Percentiles rank a stretch among this genome's conserved stretches.
Evolutionary conservation across 2,329 filamentous ascomycete species (phyloP).

Genomic region (Neonectria hederae): DNA sequence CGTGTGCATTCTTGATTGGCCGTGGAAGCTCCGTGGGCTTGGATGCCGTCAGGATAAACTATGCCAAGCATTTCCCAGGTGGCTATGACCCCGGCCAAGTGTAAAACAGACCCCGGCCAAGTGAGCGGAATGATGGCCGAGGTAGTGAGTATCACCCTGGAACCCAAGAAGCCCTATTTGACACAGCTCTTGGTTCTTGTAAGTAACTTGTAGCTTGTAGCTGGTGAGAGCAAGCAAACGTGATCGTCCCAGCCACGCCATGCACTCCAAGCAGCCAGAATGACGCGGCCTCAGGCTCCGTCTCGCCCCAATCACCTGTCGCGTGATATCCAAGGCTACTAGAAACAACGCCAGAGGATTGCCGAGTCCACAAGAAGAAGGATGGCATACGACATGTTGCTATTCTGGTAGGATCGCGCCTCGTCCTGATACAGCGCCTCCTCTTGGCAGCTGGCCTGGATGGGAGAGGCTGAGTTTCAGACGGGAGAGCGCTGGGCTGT

Average conservation of each 20-base stretch:
- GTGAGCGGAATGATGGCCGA: neutral
- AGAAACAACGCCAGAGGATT: neutral
- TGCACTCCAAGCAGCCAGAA: neutral
- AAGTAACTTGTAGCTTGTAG: neutral
- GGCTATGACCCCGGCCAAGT: neutral
- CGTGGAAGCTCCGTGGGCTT: neutral
- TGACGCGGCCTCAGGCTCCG: neutral
- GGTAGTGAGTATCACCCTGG: neutral
- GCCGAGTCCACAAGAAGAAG: neutral
- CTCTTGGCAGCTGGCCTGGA: slow-evolving; percentile 7
- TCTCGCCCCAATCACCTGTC: neutral
- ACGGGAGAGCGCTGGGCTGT: neutral
- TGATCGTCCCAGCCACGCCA: neutral
- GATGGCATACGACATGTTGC: slow-evolving; percentile 34
- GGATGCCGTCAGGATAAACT: slow-evolving; percentile 11
- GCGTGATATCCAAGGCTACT: neutral
- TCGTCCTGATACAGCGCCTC: neutral
- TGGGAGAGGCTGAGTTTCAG: slow-evolving; percentile 26
- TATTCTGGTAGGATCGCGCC: slow-evolving; percentile 27
- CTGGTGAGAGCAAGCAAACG: neutral
- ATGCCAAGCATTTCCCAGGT: slow-evolving; percentile 17
- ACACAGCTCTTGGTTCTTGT: neutral
- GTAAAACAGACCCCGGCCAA: slow-evolving; percentile 2
- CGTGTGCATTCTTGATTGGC: slow-evolving; percentile 22
- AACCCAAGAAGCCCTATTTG: too few species aligned